A percentile compares a stretch with the other conserved stretches of the same genome.
Evolutionary conservation across 2,329 filamentous ascomycete species (phyloP).

Genomic region (Aschersonia sp.): DNA sequence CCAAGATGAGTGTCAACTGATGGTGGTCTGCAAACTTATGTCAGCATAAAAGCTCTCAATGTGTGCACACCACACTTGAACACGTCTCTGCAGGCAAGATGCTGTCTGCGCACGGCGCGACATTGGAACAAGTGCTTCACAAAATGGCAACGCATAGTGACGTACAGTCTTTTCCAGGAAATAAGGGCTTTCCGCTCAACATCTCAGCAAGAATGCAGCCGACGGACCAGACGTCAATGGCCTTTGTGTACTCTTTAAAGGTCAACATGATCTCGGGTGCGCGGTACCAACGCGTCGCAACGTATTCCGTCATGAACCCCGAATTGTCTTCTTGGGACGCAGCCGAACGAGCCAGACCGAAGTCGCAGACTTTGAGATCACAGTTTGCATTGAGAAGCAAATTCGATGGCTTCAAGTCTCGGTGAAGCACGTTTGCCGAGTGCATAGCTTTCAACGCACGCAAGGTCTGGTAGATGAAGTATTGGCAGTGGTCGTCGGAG

Average conservation of each 20-base stretch:
- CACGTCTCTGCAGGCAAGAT: neutral
- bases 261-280: conserved; percentile 99
- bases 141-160: conserved; percentile 9
- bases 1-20: conserved; percentile 90
- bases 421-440: conserved; percentile 93
- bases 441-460: conserved; percentile 98
- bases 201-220: conserved; percentile 97
- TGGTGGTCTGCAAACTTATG: conserved; percentile 59
- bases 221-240: conserved; percentile 98
- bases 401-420: conserved; percentile 95
- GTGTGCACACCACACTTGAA: neutral
- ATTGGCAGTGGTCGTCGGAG: conserved; percentile 98
- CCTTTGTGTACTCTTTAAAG: conserved; percentile 99
- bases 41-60: neutral
- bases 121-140: too few relatives aligned
- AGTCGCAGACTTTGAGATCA: conserved; percentile 97
- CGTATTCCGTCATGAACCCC: conserved; percentile 99
- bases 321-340: conserved; percentile 98
- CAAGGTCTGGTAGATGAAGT: conserved; percentile 99
- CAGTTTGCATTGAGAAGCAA: conserved; percentile 95
- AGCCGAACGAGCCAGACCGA: conserved; percentile 86
- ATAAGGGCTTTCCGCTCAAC: conserved; percentile 94
- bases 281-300: conserved; percentile 96
- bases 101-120: neutral
- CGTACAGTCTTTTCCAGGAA: conserved; percentile 96